Evolutionary conservation across 495 filamentous ascomycete species (phyloP), one percentile per base, ranked within the genome.

Genomic region (Neurospora cerealis): DNA sequence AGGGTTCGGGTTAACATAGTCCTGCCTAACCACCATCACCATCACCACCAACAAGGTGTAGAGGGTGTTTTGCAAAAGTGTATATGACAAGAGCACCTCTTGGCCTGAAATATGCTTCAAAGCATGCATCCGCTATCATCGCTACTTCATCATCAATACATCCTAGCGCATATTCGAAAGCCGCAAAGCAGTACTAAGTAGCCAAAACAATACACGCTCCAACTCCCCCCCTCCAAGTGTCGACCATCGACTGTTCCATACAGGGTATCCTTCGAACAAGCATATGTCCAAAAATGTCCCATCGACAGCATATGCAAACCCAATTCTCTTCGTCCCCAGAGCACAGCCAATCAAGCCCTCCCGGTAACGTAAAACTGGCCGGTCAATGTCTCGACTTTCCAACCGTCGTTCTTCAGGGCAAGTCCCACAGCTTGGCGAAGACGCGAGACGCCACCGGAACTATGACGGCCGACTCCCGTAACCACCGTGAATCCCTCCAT

Each of bases 391-490:
- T 93, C 87, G 39, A 96, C 85, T 74, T 88, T 91, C 96, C 96
- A 99, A 0, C 93, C 94, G 72, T 95, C 92, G 44, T 86, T 86
- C 69, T 88, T 84, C 71, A 99, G 80, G 83, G 91, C 91, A 78
- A 87, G 92, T 70, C 84, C 89, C 1, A 99, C 94, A n/a, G 93
- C 92, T 41, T 92, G 93, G 3, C 93, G 90, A 34, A 99, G 76
- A 73, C 88, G 90, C 2, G 90, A 90, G 39, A 86, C 90, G 0
- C 95, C 93, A 48, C 90, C 90, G n/a, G 88, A 87, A 70, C 89
- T 94, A 79, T 99, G 96, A 40, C 84, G 83, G 6, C 96, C 96
- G 5, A 89, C 70, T 3, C 96, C 96, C 0, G 93, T 97, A 34
- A 99, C 86, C 34, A 99, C 91, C 46, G 86, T 87, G 75, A 91